Conservation (phyloP, 805 yeast species). For the Zygotorulaspora chibaensis region DNA sequence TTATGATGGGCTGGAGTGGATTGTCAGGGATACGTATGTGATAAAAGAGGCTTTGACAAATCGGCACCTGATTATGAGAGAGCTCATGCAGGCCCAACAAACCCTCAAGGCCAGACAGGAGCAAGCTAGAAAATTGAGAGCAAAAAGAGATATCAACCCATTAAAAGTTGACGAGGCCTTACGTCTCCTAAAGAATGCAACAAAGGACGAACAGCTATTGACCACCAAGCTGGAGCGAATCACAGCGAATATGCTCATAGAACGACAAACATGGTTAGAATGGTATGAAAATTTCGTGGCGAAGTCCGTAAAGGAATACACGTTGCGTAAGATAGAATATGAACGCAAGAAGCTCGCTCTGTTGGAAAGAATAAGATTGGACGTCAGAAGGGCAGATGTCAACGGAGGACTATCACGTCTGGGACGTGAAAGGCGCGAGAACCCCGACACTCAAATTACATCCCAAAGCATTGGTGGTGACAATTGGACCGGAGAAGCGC, state of each 20-base stretch:
- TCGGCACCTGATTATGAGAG: constrained; percentile 89
- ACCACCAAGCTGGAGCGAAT: constrained; percentile 76
- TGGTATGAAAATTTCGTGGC: constrained; percentile 56
- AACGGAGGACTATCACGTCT: constrained; percentile 78
- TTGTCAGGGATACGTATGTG: constrained; percentile 72
- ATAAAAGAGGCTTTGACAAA: constrained; percentile 92
- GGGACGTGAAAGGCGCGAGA: constrained; percentile 40
- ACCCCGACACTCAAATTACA: constrained; percentile 15
- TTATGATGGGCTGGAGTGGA: constrained; percentile 65
- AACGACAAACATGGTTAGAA: constrained; percentile 48
- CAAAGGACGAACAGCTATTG: constrained; percentile 68
- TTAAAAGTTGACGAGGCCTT: constrained; percentile 88
- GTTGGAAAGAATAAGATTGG: constrained; percentile 66
- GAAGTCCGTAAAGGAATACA: constrained; percentile 51
- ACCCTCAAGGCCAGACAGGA: constrained; percentile 66
- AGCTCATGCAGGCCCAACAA: constrained; percentile 72
- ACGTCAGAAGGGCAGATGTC: constrained; percentile 68
- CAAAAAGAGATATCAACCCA: constrained; percentile 73
- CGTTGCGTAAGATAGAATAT: constrained; percentile 72
- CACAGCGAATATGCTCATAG: constrained; percentile 79
- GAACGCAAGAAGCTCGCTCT: constrained; percentile 76
- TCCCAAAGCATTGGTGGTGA: constrained; percentile 52
- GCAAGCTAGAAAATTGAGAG: constrained; percentile 65
- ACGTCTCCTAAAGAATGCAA: constrained; percentile 70
- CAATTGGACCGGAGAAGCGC: constrained; percentile 55